Conservation (phyloP, 2,329 filamentous ascomycete species). For the Neofusicoccum kwambonambiense region DNA sequence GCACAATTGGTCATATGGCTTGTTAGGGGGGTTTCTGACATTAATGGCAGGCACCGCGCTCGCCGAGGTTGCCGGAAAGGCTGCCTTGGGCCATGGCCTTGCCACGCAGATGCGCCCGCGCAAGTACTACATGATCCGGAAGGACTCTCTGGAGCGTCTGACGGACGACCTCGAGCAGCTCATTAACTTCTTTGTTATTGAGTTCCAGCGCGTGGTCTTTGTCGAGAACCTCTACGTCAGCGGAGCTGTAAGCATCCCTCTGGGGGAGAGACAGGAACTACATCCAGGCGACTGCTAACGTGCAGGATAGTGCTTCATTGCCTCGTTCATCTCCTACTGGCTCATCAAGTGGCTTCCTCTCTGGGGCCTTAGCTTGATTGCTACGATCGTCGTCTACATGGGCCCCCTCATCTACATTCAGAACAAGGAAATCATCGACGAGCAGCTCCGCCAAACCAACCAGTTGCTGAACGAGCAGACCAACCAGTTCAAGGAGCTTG, state of each 20-base stretch:
- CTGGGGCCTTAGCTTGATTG: constrained; percentile 62
- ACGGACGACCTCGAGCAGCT: constrained; percentile 64
- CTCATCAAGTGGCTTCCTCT: constrained; percentile 65
- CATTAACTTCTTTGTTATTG: constrained; percentile 67
- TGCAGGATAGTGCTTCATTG: constrained; percentile 53
- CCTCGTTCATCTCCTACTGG: constrained; percentile 60
- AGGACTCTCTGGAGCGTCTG: constrained; percentile 61
- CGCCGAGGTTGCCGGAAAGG: constrained; percentile 57
- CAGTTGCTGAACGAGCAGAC: constrained; percentile 58
- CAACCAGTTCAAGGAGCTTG: constrained; percentile 59
- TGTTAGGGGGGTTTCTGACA: constrained; percentile 25
- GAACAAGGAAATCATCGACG: constrained; percentile 65
- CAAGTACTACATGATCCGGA: constrained; percentile 65
- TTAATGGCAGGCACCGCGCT: constrained; percentile 51
- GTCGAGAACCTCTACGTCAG: constrained; percentile 64
- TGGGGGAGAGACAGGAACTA: neutral
- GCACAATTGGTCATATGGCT: neutral
- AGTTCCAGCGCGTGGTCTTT: constrained; percentile 65
- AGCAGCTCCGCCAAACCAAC: constrained; percentile 55
- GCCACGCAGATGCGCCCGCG: constrained; percentile 61
- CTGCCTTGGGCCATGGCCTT: constrained; percentile 57
- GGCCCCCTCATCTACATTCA: constrained; percentile 62
- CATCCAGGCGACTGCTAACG: constrained; percentile 11
- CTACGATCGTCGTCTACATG: constrained; percentile 57
- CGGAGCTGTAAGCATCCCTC: constrained; percentile 51